These are phyloP conservation scores for Massospora cicadina DNA, from an alignment of 371 early-diverging fungal genomes.

Conservation along the genomic window DNA sequence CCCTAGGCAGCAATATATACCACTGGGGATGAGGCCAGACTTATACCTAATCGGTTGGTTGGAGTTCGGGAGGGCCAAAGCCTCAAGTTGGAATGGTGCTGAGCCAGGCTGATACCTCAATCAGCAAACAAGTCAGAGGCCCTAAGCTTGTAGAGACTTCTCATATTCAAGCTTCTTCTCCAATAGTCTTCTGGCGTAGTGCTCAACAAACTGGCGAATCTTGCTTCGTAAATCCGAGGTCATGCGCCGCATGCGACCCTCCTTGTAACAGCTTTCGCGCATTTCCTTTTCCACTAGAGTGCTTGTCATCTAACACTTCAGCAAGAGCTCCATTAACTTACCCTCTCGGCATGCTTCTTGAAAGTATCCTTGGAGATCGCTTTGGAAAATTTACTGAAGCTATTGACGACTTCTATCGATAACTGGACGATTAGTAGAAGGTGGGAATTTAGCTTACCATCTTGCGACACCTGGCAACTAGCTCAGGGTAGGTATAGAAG, in stretches of 20 bases:
- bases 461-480: neutral
- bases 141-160: neutral
- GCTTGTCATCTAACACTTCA: neutral
- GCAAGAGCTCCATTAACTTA: neutral
- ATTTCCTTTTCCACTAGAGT: neutral
- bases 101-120: too few species aligned
- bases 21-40: too few species aligned
- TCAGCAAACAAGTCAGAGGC: too few species aligned
- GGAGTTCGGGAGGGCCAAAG: too few species aligned
- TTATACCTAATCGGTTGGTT: too few species aligned
- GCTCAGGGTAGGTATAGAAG: neutral
- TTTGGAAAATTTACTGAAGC: neutral
- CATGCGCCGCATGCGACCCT: neutral
- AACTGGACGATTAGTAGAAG: neutral
- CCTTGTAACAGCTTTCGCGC: neutral
- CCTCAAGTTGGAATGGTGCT: too few species aligned
- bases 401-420: neutral
- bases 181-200: neutral
- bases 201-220: neutral
- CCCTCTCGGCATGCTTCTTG: constrained; percentile 8
- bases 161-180: constrained; percentile 2
- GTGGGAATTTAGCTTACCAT: neutral
- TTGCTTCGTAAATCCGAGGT: neutral
- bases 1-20: too few species aligned
- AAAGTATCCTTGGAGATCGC: neutral